phyloP scores from a whole-genome alignment of 2,329 filamentous ascomycete genomes.

The Stachybotrys echinatus region DNA sequence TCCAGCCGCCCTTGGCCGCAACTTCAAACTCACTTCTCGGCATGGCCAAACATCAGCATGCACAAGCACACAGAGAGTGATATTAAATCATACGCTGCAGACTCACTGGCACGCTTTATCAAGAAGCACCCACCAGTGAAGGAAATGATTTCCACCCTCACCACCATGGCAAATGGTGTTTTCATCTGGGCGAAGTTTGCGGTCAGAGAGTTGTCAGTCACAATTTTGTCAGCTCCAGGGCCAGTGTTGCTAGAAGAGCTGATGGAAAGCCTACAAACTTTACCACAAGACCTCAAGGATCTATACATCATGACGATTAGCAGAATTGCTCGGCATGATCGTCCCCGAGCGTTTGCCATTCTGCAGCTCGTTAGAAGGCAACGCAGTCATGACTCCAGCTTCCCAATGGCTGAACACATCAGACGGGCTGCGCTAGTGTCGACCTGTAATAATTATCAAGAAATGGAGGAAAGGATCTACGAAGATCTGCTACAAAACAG shows the following conservation, averaged over 20 bases:
- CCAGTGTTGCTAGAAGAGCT: background rate
- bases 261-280: background rate
- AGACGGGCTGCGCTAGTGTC: background rate
- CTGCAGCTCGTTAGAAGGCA: background rate
- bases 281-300: background rate
- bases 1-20: background rate
- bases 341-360: background rate
- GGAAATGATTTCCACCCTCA: background rate
- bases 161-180: background rate
- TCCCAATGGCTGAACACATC: background rate
- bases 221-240: background rate
- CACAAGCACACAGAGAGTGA: background rate
- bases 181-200: conserved; percentile 1
- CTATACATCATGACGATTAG: background rate
- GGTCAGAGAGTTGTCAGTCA: background rate
- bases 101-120: background rate
- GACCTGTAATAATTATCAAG: background rate
- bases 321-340: background rate
- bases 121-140: background rate
- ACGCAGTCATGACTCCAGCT: background rate
- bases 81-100: background rate
- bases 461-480: background rate
- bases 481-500: background rate
- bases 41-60: background rate
- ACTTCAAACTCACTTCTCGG: background rate